Base-by-base conservation (phyloP, 2,329 filamentous ascomycete species). In the Biscogniauxia marginata region DNA sequence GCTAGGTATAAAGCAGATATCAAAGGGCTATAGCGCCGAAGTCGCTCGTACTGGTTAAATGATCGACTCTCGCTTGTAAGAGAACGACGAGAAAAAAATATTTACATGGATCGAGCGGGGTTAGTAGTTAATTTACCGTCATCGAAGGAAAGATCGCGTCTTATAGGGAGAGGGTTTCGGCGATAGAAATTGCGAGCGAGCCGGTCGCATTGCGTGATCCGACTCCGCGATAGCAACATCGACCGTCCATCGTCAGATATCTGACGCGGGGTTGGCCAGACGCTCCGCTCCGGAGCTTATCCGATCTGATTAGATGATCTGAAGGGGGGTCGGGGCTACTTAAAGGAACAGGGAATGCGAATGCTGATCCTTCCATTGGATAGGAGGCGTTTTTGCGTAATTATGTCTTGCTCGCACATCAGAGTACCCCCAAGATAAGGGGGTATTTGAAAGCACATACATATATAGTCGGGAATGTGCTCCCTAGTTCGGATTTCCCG, bases 211-310 rank as follows among this genome's bases (percentile, higher is more conserved):
- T 64, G 62, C 67, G 67, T 66, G 65, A 69, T 69, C 57, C 50
- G 63, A 57, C 65, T 65, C 62, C 62, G 63, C 63, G 58, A 57
- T 66, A 67, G 63, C 67, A 66, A 66, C 65, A 66, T 69, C 53
- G 51, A 54, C 58, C 48, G 50, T 52, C 55, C 59, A 55, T 55
- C 59, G 50, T 55, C 63, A 52, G 57, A 55, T 54, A 30, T 25
- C 43, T 11, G 39, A 50, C 56, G 56, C 60, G 57, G 63, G 63
- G 50, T 61, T 57, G 50, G 59, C 16, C 23, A 16, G 16, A 44
- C 49, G 55, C 30, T 39, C 30, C 30, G 49, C 55, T 57, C 57
- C 22, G 20, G 46, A 52, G 57, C 56, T 55, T 53, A 63, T 60
- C 58, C 53, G 59, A 59, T 62, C 57, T 55, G 59, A 63, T 63